These are phyloP conservation scores for Aspergillus baeticus DNA, from an alignment of 495 filamentous ascomycete genomes.

Conservation along the genomic window DNA sequence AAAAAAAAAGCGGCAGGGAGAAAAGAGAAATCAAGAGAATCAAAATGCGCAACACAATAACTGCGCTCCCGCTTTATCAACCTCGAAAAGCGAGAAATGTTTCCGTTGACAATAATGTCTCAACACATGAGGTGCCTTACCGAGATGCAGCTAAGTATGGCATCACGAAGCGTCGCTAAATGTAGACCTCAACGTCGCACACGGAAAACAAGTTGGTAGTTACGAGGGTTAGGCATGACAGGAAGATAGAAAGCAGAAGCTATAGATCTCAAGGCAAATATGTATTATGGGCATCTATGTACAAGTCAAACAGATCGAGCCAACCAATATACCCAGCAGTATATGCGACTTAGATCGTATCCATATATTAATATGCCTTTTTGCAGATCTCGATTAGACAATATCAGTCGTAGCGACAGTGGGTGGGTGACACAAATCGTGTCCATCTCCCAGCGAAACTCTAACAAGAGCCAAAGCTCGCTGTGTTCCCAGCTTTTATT, in stretches of 20 bases:
- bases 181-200: neutral
- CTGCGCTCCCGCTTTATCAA: neutral
- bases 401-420: slow-evolving; percentile 18
- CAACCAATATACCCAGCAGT: neutral
- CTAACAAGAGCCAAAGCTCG: slow-evolving; percentile 9
- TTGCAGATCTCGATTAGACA: slow-evolving; percentile 16
- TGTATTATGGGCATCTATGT: slow-evolving; percentile 7
- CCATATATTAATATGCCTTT: slow-evolving; percentile 8
- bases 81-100: too few species aligned
- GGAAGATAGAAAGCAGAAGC: neutral
- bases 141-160: neutral
- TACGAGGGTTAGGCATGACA: neutral
- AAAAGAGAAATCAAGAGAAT: neutral
- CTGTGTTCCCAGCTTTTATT: slow-evolving; percentile 18
- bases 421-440: slow-evolving; percentile 15
- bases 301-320: slow-evolving; percentile 1
- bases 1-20: neutral
- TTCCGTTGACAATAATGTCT: too few species aligned
- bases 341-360: neutral
- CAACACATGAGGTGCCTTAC: neutral
- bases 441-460: slow-evolving; percentile 4
- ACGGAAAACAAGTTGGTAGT: neutral
- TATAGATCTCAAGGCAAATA: neutral
- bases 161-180: neutral
- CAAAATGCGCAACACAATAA: neutral